Base-by-base conservation (phyloP, 208 protist genomes). In the Herpetomonas muscarum region DNA sequence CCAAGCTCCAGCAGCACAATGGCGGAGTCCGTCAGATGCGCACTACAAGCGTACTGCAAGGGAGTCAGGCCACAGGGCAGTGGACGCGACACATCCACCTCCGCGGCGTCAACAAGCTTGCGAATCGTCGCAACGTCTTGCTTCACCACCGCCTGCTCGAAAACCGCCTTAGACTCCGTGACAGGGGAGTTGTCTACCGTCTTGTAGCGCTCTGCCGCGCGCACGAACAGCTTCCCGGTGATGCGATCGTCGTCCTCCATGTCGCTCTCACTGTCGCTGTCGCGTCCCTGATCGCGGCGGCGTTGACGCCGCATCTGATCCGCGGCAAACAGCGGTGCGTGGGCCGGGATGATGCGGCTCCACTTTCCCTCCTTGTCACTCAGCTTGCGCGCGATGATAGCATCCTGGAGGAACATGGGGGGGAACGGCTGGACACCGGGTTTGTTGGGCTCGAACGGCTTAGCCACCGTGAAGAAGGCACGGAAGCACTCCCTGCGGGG, bases 231-330 rank as follows among this genome's bases (percentile, higher is more conserved):
- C 30, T 78, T 74, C 19, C 89, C 89, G 29, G 85, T 88, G n/a
- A 87, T 55, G 28, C 37, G 70, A 1, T 85, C 71, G 3, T 71
- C 61, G 30, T 90, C 84, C 21, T 93, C 86, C 42, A 87, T 32
- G 53, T 93, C 89, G 57, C 81, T 91, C 70, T 93, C 89, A 66
- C 76, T 89, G 72, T 96, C 85, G 45, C 83, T 90, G 28, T 90
- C 89, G 4, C 83, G 76, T 42, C 85, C 85, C 34, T 67, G 64
- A 10, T 59, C 67, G 26, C 82, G 83, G 6, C 88, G 79, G 39
- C 65, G 30, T 32, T 82, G 58, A 52, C 76, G 81, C 46, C 87
- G 85, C 41, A 47, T n/a, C 22, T 67, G 71, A 1, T 69, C 66
- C 15, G 69, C 77, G 9, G 49, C 44, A 48, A 74, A 80, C 21